phyloP scores from a whole-genome alignment of 345 rosid species.

The Lenwebbia sp. region DNA sequence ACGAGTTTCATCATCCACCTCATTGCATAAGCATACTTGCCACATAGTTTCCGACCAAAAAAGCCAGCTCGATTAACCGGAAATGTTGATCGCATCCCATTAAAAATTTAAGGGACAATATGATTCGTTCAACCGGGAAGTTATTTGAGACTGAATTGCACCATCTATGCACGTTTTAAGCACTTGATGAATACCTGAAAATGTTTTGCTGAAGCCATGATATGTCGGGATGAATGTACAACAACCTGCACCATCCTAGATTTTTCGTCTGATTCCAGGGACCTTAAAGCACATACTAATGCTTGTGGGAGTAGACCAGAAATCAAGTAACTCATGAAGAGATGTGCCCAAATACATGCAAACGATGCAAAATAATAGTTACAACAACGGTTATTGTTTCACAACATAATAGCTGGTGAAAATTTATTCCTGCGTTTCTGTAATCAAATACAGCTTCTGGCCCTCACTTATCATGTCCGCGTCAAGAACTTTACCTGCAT shows the following conservation, averaged over 20 bases:
- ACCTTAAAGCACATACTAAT: neutral
- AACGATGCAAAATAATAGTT: neutral
- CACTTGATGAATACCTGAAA: neutral
- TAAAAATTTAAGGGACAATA: neutral
- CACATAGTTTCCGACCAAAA: neutral
- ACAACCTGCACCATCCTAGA: neutral
- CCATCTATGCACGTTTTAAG: neutral
- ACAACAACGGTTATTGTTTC: neutral
- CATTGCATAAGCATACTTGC: neutral
- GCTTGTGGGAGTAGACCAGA: neutral
- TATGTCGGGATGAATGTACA: neutral
- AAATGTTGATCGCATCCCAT: neutral
- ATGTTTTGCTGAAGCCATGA: neutral
- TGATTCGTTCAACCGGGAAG: neutral
- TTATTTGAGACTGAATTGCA: neutral
- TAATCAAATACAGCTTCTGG: conserved; percentile 54
- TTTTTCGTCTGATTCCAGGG: neutral
- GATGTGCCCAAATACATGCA: neutral
- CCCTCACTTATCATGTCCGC: conserved; percentile 60
- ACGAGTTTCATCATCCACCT: neutral
- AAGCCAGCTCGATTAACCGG: neutral
- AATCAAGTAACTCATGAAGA: neutral
- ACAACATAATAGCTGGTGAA: neutral
- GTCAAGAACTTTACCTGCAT: conserved; percentile 59
- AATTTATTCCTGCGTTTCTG: conserved; percentile 12